phyloP scores from a whole-genome alignment of 495 filamentous ascomycete species.

The Hypoxylon fuscum region DNA sequence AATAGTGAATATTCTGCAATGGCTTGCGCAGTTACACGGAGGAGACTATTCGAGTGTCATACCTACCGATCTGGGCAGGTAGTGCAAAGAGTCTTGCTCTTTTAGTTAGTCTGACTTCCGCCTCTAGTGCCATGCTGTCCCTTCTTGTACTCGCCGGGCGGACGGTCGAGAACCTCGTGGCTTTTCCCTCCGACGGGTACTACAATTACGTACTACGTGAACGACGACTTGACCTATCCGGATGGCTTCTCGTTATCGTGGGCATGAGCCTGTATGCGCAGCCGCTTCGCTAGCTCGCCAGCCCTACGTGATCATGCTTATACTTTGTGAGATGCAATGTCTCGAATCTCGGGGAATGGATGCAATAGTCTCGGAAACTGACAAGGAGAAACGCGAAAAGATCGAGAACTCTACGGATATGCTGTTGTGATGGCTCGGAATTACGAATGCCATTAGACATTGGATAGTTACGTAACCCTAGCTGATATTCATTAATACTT shows the following conservation, averaged over 20 bases:
- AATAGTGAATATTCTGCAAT: not conserved
- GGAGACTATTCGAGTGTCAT: not conserved
- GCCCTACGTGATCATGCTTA: slow-evolving; percentile 1
- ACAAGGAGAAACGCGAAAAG: too few species aligned
- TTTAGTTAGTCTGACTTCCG: not conserved
- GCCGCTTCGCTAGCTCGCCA: not conserved
- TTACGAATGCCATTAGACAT: too few species aligned
- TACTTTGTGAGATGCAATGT: not conserved
- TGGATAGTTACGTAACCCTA: too few species aligned
- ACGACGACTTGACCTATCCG: not conserved
- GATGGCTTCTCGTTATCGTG: not conserved
- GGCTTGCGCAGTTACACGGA: not conserved
- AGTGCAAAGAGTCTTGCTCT: not conserved
- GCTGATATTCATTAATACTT: slow-evolving; percentile 1
- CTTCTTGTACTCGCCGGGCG: not conserved
- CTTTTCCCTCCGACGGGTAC: slow-evolving; percentile 14
- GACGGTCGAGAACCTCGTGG: slow-evolving; percentile 1
- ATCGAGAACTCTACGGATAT: too few species aligned
- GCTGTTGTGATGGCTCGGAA: too few species aligned
- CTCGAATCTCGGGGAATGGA: not conserved
- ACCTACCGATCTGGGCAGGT: slow-evolving; percentile 17
- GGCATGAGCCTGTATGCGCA: not conserved
- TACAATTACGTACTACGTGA: slow-evolving; percentile 3
- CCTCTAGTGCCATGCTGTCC: slow-evolving; percentile 3
- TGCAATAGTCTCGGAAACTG: not conserved